phyloP scores from a whole-genome alignment of 768 basidiomycete species.

The Lentinula edodes region DNA sequence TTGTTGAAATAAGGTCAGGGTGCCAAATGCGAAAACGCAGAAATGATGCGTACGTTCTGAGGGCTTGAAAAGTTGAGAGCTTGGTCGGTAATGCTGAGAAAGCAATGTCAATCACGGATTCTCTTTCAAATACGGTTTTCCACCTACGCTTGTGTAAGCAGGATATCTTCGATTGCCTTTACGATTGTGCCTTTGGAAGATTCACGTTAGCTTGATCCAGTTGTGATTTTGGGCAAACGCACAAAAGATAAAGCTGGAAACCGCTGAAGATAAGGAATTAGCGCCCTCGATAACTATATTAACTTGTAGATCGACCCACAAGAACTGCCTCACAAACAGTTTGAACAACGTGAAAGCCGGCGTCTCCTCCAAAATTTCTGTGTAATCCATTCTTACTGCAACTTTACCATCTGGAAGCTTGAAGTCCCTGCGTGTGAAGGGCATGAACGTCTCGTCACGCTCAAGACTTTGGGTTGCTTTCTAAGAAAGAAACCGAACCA shows the following conservation, averaged over 20 bases:
- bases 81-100: constrained; percentile 36
- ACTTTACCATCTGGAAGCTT: constrained; percentile 37
- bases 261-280: constrained; percentile 23
- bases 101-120: neutral
- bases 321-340: constrained; percentile 42
- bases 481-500: constrained; percentile 14
- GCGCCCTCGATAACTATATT: neutral
- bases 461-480: constrained; percentile 51
- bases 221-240: constrained; percentile 5
- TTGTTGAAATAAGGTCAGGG: no score
- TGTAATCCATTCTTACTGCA: constrained; percentile 37
- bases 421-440: constrained; percentile 35
- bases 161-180: constrained; percentile 44
- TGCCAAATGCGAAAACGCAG: neutral
- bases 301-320: constrained; percentile 24
- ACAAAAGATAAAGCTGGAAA: constrained; percentile 42
- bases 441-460: constrained; percentile 70
- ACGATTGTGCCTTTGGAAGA: constrained; percentile 30
- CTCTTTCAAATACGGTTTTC: neutral
- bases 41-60: constrained; percentile 27
- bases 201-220: neutral
- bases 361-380: constrained; percentile 43
- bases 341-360: constrained; percentile 46
- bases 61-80: constrained; percentile 39
- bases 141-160: constrained; percentile 35